phyloP scores from a whole-genome alignment of 1,284 basidiomycete genomes.

The Trichosporon sp. region DNA sequence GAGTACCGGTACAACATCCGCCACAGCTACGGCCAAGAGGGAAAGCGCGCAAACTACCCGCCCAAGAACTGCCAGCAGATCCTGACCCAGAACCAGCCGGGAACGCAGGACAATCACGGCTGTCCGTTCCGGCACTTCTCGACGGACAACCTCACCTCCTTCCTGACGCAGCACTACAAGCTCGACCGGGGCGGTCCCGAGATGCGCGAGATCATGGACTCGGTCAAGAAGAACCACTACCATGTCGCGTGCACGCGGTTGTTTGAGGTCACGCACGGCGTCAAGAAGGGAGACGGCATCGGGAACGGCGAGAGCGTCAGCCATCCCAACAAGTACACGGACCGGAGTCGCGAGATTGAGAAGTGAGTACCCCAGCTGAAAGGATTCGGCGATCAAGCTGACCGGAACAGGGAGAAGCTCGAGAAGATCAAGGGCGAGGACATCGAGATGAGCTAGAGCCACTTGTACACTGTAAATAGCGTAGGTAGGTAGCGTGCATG shows the following conservation, averaged over 20 bases:
- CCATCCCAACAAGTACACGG: slow-evolving; percentile 84
- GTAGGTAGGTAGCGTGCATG: background rate
- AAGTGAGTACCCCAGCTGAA: slow-evolving; percentile 37
- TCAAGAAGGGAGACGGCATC: slow-evolving; percentile 87
- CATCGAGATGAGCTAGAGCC: slow-evolving; percentile 18
- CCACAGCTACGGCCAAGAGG: slow-evolving; percentile 93
- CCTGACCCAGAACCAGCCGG: slow-evolving; percentile 74
- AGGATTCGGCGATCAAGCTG: background rate
- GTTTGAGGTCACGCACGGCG: slow-evolving; percentile 92
- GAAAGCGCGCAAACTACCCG: slow-evolving; percentile 89
- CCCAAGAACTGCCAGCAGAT: slow-evolving; percentile 94
- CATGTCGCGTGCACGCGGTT: slow-evolving; percentile 97
- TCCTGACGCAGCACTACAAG: slow-evolving; percentile 71
- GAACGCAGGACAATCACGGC: slow-evolving; percentile 76
- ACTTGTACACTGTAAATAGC: slow-evolving; percentile 6
- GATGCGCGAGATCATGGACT: slow-evolving; percentile 80
- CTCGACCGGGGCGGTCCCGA: slow-evolving; percentile 68
- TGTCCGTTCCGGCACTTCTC: slow-evolving; percentile 95
- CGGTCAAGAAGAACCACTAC: slow-evolving; percentile 80
- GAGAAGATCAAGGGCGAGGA: slow-evolving; percentile 41
- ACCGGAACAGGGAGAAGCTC: slow-evolving; percentile 32
- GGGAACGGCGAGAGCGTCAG: slow-evolving; percentile 79
- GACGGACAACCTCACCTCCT: slow-evolving; percentile 77
- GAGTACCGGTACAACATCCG: slow-evolving; percentile 97
- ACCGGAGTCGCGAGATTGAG: slow-evolving; percentile 59